phyloP scores from a whole-genome alignment of 2,329 filamentous ascomycete species.

The Exophiala dermatitidis region DNA sequence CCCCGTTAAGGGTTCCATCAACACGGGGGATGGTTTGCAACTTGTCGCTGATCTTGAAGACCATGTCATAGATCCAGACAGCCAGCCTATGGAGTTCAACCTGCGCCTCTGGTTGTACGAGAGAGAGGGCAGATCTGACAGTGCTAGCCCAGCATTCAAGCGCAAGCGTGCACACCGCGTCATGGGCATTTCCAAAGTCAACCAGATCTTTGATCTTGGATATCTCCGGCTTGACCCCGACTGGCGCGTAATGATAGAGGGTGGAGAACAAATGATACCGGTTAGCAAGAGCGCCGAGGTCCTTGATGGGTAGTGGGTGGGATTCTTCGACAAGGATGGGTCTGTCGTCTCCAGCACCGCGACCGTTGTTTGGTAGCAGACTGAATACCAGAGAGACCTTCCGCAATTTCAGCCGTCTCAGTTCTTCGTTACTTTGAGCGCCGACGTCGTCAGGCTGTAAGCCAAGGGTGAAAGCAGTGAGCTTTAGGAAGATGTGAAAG shows the following conservation, averaged over 20 bases:
- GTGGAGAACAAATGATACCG: constrained; percentile 19
- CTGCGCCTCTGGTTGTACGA: background rate
- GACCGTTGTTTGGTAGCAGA: constrained; percentile 20
- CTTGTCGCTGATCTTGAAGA: constrained; percentile 13
- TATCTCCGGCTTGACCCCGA: constrained; percentile 13
- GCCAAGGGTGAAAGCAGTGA: constrained; percentile 16
- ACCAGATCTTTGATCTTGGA: constrained; percentile 14
- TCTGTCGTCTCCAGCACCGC: constrained; percentile 9
- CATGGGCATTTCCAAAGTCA: constrained; percentile 19
- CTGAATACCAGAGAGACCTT: constrained; percentile 21
- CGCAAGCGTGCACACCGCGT: constrained; percentile 13
- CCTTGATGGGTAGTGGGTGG: constrained; percentile 5
- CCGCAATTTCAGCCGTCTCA: constrained; percentile 9
- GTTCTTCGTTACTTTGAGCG: background rate
- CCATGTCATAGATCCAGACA: constrained; percentile 17
- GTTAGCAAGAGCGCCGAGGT: constrained; percentile 17
- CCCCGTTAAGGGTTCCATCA: background rate
- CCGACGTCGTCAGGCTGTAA: background rate
- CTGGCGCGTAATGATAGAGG: constrained; percentile 20
- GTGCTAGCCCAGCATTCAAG: constrained; percentile 19
- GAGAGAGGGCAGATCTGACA: constrained; percentile 6
- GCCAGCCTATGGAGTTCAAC: constrained; percentile 8
- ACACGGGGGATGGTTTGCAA: constrained; percentile 3
- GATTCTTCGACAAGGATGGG: constrained; percentile 12
- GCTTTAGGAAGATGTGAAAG: constrained; percentile 22